Evolutionary conservation across 352 stramenopile genomes (phyloP), one percentile per base, ranked within the genome.

Genomic region (Globisporangium carolinianum): DNA sequence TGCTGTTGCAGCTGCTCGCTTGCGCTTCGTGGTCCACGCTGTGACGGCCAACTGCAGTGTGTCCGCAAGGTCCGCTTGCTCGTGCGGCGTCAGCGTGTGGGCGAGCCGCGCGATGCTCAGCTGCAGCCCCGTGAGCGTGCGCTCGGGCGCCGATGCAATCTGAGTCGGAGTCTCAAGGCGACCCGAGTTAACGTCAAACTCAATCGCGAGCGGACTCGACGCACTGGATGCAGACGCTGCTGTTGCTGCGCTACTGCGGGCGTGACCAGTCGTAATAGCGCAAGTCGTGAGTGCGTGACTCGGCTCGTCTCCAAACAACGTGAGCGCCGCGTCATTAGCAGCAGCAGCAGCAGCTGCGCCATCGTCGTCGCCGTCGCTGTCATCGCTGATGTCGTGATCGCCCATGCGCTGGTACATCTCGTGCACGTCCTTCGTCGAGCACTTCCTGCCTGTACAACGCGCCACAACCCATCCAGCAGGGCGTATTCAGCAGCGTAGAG

Each of bases 381-480:
- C 36, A 39, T 42, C 49, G 9, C 7, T 18, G 9, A 5, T 35
- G 15, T 11, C 17, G 49, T 54, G 32, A 3, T 32, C 14, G 4
- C 49, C 49, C 49, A 54, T 54, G 14, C 36, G 49, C 49, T 54
- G 49, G 49, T 54, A 54, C 12, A 54, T 45, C 35, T 32, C 49
- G 10, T 54, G 49, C 35, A 54, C 49, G 14, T 54, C 49, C 36
- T 54, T 54, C 14, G 49, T 54, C 49, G 49, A 54, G 36, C 49
- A 54, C 49, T 45, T 42, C 49, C 45, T 54, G 49, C 49, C 49
- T 42, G 49, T 53, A 8, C 24, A 24, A 24, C 24, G 24, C 24
- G 24, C 24, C 24, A 24, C 24, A 24, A 24, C 24, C 24, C 24
- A 24, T 24, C 24, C 24, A 24, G 24, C 24, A 51, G 38, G 7